A percentile compares a stretch with the other conserved stretches of the same genome.
phyloP scores from a whole-genome alignment of 768 basidiomycete genomes.

The Xerocomus spinulosus region DNA sequence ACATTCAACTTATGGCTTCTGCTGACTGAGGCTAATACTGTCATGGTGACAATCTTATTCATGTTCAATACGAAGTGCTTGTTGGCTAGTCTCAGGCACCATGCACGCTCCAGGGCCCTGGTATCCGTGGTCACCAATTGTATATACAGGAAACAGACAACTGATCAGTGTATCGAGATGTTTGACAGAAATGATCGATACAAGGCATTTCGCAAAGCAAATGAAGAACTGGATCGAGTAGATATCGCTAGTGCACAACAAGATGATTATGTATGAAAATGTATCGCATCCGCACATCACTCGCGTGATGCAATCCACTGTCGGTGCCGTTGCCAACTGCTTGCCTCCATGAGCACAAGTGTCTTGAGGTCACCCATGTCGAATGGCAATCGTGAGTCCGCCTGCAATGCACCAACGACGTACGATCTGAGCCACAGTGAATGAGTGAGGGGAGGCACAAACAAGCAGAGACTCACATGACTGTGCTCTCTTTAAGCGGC shows the following conservation, averaged over 20 bases:
- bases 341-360: conserved; percentile 37
- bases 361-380: conserved; percentile 30
- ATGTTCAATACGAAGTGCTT: too few species aligned
- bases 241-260: too few species aligned
- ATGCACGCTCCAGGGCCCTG: too few species aligned
- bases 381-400: conserved; percentile 37
- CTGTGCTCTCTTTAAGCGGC: conserved; percentile 43
- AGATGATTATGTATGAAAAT: neutral
- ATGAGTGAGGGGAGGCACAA: neutral
- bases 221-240: too few species aligned
- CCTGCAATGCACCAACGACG: conserved; percentile 38
- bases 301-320: conserved; percentile 33
- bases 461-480: conserved; percentile 35
- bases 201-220: conserved; percentile 20
- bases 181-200: too few species aligned
- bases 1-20: conserved; percentile 41
- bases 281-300: conserved; percentile 1
- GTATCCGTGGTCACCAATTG: too few species aligned
- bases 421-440: conserved; percentile 34
- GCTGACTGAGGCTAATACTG: neutral
- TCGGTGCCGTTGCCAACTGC: conserved; percentile 40
- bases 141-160: too few species aligned
- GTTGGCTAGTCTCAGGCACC: too few species aligned
- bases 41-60: conserved; percentile 16
- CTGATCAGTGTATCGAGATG: too few species aligned